A percentile compares a stretch with the other conserved stretches of the same genome.
These are phyloP conservation scores for Cladophialophora chaetospira DNA, from an alignment of 2,329 filamentous ascomycete species.

Conservation along the genomic window DNA sequence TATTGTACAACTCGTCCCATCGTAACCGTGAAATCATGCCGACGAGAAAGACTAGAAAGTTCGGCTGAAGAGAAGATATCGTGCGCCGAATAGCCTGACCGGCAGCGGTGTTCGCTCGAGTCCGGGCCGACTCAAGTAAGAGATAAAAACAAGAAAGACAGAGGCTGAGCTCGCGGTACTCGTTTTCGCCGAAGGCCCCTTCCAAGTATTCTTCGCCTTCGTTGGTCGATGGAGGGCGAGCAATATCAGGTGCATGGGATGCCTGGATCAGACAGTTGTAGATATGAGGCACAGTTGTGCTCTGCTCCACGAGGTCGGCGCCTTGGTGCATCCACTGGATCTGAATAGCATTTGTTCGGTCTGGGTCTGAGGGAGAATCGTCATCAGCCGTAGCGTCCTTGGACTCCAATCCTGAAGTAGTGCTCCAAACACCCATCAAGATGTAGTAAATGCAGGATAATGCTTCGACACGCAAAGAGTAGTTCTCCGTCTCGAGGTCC, in stretches of 20 bases:
- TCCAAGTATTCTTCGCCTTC: slow-evolving; percentile 23
- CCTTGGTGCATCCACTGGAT: slow-evolving; percentile 51
- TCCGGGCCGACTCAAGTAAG: slow-evolving; percentile 31
- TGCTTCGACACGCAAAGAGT: slow-evolving; percentile 47
- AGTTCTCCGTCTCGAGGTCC: slow-evolving; percentile 42
- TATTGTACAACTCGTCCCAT: slow-evolving; percentile 63
- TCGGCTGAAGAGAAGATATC: slow-evolving; percentile 27
- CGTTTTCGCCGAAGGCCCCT: slow-evolving; percentile 30
- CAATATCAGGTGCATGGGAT: slow-evolving; percentile 40
- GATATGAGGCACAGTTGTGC: slow-evolving; percentile 40
- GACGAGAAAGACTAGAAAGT: slow-evolving; percentile 30
- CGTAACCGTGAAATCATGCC: slow-evolving; percentile 50
- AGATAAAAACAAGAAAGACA: slow-evolving; percentile 34
- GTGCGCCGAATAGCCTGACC: slow-evolving; percentile 23
- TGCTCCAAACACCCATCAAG: slow-evolving; percentile 69
- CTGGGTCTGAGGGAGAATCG: slow-evolving; percentile 43
- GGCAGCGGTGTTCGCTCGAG: slow-evolving; percentile 12
- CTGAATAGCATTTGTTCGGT: slow-evolving; percentile 52
- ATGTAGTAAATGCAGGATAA: slow-evolving; percentile 54
- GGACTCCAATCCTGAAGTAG: slow-evolving; percentile 58
- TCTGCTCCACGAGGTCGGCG: slow-evolving; percentile 42
- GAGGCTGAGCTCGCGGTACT: slow-evolving; percentile 31
- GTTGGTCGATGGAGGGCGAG: not conserved
- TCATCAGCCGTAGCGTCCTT: slow-evolving; percentile 21
- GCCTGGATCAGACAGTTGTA: slow-evolving; percentile 42